Evolutionary conservation across 306 rosid species (phyloP).

Genomic region (Quercus aquifolioides): DNA sequence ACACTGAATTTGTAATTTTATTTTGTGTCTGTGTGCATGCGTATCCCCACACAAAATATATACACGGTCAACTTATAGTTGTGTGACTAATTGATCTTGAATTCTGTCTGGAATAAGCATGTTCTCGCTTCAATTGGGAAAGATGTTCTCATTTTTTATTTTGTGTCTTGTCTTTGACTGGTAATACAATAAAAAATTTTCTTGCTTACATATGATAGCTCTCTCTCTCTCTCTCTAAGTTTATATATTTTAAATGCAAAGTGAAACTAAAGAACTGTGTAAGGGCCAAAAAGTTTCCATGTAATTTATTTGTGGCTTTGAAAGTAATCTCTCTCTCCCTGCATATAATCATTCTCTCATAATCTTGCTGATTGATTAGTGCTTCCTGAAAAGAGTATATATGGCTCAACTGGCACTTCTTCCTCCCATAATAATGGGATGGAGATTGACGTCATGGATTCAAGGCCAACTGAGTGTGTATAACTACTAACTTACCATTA

Average conservation of each 20-base stretch:
- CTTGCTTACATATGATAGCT: neutral
- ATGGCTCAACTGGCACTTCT: no score
- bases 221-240: neutral
- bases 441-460: no score
- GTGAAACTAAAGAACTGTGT: neutral
- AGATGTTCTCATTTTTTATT: neutral
- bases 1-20: neutral
- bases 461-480: no score
- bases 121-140: neutral
- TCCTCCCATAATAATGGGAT: no score
- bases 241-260: neutral
- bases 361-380: neutral
- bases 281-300: neutral
- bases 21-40: neutral
- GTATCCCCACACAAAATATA: no score
- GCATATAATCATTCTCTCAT: neutral
- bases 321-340: neutral
- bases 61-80: neutral
- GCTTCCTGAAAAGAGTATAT: neutral
- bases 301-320: neutral
- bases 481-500: no score
- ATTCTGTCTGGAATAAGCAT: neutral
- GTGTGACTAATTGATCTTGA: neutral
- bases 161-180: neutral
- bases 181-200: neutral